These are phyloP conservation scores for Asterochloris sp. DNA, from an alignment of 139 green algal genomes.

Conservation along the genomic window DNA sequence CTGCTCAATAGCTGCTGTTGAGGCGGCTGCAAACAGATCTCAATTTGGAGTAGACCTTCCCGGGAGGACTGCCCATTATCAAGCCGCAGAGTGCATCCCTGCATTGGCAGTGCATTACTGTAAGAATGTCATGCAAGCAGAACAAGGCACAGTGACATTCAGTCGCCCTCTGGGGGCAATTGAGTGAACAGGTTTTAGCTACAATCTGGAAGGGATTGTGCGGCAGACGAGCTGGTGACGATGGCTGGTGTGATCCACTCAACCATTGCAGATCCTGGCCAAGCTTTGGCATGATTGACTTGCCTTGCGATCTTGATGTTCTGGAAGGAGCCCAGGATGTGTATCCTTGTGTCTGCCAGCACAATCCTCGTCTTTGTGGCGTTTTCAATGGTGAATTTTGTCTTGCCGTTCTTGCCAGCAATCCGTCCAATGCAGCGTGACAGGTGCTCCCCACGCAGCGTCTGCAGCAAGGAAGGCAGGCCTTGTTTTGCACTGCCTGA, in stretches of 20 bases:
- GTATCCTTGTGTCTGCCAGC: constrained; percentile 94
- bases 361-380: constrained; percentile 95
- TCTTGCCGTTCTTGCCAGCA: constrained; percentile 96
- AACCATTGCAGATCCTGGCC: neutral
- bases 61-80: constrained; percentile 94
- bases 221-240: neutral
- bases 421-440: constrained; percentile 91
- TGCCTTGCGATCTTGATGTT: constrained; percentile 70
- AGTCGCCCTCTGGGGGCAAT: no score
- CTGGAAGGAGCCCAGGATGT: constrained; percentile 93
- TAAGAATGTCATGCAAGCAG: neutral
- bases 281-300: neutral
- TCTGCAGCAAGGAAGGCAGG: constrained; percentile 52
- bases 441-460: constrained; percentile 94
- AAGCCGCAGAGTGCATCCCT: constrained; percentile 85
- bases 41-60: constrained; percentile 96
- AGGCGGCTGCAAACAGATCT: constrained; percentile 63
- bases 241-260: neutral
- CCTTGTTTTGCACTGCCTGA: no score
- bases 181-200: neutral
- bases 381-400: constrained; percentile 99
- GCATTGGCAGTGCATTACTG: neutral
- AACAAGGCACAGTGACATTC: neutral
- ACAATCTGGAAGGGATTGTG: neutral
- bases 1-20: constrained; percentile 39